A percentile compares a stretch with the other conserved stretches of the same genome.
Evolutionary conservation across 768 basidiomycete species (phyloP).

Genomic region (Amanita rubescens): DNA sequence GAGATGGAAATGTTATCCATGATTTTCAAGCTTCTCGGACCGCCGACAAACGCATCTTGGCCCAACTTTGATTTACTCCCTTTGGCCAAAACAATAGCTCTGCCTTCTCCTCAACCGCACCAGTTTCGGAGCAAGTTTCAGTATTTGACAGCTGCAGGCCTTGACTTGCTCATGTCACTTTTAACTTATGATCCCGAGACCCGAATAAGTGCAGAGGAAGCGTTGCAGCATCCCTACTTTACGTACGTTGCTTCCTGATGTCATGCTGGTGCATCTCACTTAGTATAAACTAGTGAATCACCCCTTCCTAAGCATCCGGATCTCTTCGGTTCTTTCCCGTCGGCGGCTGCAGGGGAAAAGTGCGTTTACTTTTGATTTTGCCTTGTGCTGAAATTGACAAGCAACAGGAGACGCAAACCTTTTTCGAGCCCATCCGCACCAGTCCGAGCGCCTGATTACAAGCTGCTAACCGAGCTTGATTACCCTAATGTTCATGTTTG

Average conservation of each 20-base stretch:
- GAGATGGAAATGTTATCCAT: constrained; percentile 89
- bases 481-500: constrained; percentile 15
- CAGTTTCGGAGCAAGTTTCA: constrained; percentile 83
- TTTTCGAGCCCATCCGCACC: constrained; percentile 81
- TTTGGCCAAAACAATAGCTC: constrained; percentile 67
- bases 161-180: constrained; percentile 76
- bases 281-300: constrained; percentile 56
- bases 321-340: constrained; percentile 93
- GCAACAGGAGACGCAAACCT: constrained; percentile 61
- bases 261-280: neutral
- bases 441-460: constrained; percentile 60
- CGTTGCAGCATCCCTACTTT: constrained; percentile 88
- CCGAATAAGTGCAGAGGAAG: constrained; percentile 86
- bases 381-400: neutral
- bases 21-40: constrained; percentile 93
- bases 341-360: constrained; percentile 95
- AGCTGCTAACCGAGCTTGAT: constrained; percentile 60
- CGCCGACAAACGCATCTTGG: constrained; percentile 86
- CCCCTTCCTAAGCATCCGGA: constrained; percentile 95
- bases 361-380: constrained; percentile 28
- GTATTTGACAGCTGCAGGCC: constrained; percentile 74
- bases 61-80: constrained; percentile 77
- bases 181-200: constrained; percentile 85
- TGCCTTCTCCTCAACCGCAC: constrained; percentile 67
- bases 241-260: constrained; percentile 38